phyloP scores from a whole-genome alignment of 2,329 filamentous ascomycete genomes.

The Aphanocladium album region DNA sequence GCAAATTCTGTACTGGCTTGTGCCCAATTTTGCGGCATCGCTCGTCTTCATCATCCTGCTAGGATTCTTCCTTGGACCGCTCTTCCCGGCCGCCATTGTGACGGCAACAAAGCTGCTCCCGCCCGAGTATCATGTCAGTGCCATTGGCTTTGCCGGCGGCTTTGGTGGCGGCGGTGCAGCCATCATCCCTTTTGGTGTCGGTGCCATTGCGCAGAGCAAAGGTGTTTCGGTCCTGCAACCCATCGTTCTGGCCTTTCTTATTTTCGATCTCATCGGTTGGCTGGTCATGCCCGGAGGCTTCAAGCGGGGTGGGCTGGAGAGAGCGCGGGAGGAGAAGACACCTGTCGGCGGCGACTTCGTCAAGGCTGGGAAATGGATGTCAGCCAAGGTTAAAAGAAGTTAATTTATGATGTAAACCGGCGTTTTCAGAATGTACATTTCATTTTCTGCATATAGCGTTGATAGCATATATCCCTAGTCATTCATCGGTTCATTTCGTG shows the following conservation, averaged over 20 bases:
- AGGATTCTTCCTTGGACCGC: conserved; percentile 74
- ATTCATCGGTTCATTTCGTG: too few relatives aligned
- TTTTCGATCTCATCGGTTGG: conserved; percentile 42
- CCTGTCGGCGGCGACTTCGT: conserved; percentile 30
- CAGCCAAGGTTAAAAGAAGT: conserved; percentile 14
- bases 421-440: not conserved
- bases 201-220: conserved; percentile 57
- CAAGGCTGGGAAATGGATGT: conserved; percentile 14
- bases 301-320: conserved; percentile 35
- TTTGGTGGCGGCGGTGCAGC: conserved; percentile 72
- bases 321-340: conserved; percentile 31
- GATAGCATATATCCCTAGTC: not conserved
- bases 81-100: conserved; percentile 73
- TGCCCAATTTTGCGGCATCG: conserved; percentile 70
- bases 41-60: conserved; percentile 66
- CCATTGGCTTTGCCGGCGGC: conserved; percentile 74
- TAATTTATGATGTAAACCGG: not conserved
- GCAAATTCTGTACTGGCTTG: conserved; percentile 74
- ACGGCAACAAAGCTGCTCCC: conserved; percentile 71
- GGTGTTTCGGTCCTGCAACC: conserved; percentile 55
- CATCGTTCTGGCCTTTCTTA: conserved; percentile 45
- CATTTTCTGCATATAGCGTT: not conserved
- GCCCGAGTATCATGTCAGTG: conserved; percentile 67
- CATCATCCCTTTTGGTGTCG: conserved; percentile 60
- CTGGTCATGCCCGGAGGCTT: conserved; percentile 36